Conservation (phyloP, 1,284 basidiomycete genomes). For the Wolfiporia cocos region DNA sequence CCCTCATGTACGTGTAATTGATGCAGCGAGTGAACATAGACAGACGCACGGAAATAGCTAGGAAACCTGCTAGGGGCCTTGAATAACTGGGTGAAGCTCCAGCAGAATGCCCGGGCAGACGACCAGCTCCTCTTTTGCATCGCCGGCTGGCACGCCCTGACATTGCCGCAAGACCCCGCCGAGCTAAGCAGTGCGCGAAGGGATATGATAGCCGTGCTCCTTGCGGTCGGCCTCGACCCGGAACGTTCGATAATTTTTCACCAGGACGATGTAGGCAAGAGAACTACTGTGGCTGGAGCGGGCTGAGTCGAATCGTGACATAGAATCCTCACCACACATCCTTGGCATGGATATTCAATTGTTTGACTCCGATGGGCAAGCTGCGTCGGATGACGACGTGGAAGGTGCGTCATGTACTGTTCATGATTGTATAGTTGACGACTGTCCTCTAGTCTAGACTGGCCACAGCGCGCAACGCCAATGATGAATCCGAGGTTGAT, state of each 20-base stretch:
- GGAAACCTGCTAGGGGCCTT: slow-evolving; percentile 93
- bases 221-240: slow-evolving; percentile 85
- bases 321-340: slow-evolving; percentile 85
- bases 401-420: slow-evolving; percentile 57
- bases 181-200: slow-evolving; percentile 56
- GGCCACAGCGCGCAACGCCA: slow-evolving; percentile 68
- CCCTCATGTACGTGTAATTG: slow-evolving; percentile 70
- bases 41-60: slow-evolving; percentile 44
- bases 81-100: slow-evolving; percentile 82
- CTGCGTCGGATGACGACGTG: slow-evolving; percentile 92
- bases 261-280: slow-evolving; percentile 73
- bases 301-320: too few species aligned
- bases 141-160: slow-evolving; percentile 90
- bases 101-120: slow-evolving; percentile 48
- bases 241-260: slow-evolving; percentile 76
- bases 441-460: slow-evolving; percentile 56
- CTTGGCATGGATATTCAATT: slow-evolving; percentile 89
- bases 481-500: slow-evolving; percentile 70
- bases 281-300: too few species aligned
- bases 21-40: too few species aligned
- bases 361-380: slow-evolving; percentile 78
- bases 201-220: slow-evolving; percentile 79
- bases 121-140: slow-evolving; percentile 81
- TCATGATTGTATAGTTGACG: slow-evolving; percentile 1
- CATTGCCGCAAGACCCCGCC: slow-evolving; percentile 79